phyloP scores from a whole-genome alignment of 176 grass and related monocot species.

The Carex littledalei region DNA sequence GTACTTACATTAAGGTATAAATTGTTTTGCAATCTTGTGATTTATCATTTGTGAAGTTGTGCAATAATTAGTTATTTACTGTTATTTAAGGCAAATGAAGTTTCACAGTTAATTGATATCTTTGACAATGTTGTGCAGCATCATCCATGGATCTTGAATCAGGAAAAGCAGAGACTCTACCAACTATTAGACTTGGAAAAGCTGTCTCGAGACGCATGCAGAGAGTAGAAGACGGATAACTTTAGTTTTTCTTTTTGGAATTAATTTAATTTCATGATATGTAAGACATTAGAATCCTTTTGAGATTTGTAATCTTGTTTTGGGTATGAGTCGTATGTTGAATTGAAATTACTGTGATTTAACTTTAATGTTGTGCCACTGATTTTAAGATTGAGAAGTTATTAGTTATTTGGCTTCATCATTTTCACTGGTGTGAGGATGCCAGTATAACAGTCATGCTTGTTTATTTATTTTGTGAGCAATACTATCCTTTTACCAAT shows the following conservation, averaged over 20 bases:
- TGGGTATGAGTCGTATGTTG: not conserved
- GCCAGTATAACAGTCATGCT: too few species aligned
- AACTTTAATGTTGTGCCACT: not conserved
- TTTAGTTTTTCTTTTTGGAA: not conserved
- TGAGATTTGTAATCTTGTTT: not conserved
- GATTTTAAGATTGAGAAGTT: too few species aligned
- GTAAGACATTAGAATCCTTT: not conserved
- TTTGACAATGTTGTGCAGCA: slow-evolving; percentile 26
- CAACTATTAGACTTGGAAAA: slow-evolving; percentile 63
- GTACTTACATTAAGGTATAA: slow-evolving; percentile 67
- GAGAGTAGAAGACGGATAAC: not conserved
- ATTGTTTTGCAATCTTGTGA: not conserved
- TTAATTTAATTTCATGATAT: not conserved
- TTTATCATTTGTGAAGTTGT: too few species aligned
- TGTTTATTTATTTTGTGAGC: too few species aligned
- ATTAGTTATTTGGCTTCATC: too few species aligned
- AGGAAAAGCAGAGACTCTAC: slow-evolving; percentile 64
- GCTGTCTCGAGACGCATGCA: slow-evolving; percentile 64
- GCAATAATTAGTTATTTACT: too few species aligned
- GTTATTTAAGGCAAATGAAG: too few species aligned
- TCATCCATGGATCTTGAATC: slow-evolving; percentile 67
- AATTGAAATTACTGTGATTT: not conserved
- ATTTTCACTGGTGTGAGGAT: too few species aligned
- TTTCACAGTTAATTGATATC: not conserved
- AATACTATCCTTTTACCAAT: too few species aligned